These are phyloP conservation scores for Skeletonema potamos DNA, from an alignment of 108 stramenopile genomes.

Conservation along the genomic window DNA sequence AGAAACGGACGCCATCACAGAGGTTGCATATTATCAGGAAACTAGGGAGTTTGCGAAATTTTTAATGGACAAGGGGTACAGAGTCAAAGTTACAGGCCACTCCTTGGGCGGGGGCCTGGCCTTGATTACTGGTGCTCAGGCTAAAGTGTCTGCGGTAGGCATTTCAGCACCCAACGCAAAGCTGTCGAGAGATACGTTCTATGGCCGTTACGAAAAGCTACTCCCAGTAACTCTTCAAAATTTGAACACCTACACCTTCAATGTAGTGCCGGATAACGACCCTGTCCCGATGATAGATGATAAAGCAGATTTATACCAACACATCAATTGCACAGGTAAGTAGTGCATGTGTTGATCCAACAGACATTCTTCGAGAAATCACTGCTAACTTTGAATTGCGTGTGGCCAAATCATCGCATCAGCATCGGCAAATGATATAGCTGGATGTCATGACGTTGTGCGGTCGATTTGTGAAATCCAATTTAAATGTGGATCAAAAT, in stretches of 20 bases:
- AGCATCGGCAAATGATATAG: slow-evolving; percentile 39
- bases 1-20: slow-evolving; percentile 19
- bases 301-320: slow-evolving; percentile 50
- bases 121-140: slow-evolving; percentile 47
- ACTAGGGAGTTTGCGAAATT: slow-evolving; percentile 26
- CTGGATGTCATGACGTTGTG: slow-evolving; percentile 56
- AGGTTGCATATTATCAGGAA: slow-evolving; percentile 46
- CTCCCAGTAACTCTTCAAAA: slow-evolving; percentile 22
- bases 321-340: slow-evolving; percentile 70
- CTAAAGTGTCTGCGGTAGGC: slow-evolving; percentile 24
- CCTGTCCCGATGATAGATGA: slow-evolving; percentile 50
- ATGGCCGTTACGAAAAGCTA: background rate
- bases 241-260: slow-evolving; percentile 42
- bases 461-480: slow-evolving; percentile 67
- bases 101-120: slow-evolving; percentile 47
- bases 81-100: slow-evolving; percentile 23
- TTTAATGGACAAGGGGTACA: slow-evolving; percentile 3
- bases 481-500: slow-evolving; percentile 60
- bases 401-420: too few species aligned
- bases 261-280: slow-evolving; percentile 45
- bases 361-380: too few species aligned
- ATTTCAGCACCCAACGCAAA: slow-evolving; percentile 47
- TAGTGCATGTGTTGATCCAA: too few species aligned
- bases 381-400: too few species aligned
- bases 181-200: slow-evolving; percentile 44